Percentiles rank a stretch among this genome's conserved stretches.
Evolutionary conservation across 1,284 basidiomycete genomes (phyloP).

Genomic region (Sporisorium reilianum): DNA sequence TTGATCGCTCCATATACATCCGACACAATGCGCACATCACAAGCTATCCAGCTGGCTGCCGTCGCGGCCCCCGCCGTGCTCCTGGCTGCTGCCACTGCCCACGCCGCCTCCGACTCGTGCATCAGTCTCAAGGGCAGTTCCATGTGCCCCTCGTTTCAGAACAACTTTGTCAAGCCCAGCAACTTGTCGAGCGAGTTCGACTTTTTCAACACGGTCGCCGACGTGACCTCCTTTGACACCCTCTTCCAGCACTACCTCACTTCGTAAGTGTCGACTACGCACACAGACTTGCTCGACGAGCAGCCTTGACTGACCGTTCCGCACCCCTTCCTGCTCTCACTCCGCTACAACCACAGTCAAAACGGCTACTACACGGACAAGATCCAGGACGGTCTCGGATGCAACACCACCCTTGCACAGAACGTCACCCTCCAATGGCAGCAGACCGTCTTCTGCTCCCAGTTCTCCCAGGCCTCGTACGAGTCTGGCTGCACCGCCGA

Average conservation of each 20-base stretch:
- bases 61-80: conserved; percentile 37
- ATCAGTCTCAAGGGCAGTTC: conserved; percentile 54
- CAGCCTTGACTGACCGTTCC: not conserved
- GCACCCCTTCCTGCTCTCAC: not conserved
- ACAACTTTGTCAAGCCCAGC: conserved; percentile 65
- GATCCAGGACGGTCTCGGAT: conserved; percentile 53
- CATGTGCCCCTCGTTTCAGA: conserved; percentile 62
- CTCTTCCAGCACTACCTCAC: conserved; percentile 70
- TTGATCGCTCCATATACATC: not conserved
- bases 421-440: conserved; percentile 63
- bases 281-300: not conserved
- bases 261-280: conserved; percentile 24
- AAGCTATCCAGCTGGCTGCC: conserved; percentile 29
- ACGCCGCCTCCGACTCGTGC: conserved; percentile 49
- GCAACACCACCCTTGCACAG: conserved; percentile 54
- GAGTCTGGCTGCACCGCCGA: conserved; percentile 56
- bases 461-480: conserved; percentile 61
- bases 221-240: conserved; percentile 70
- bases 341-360: conserved; percentile 17
- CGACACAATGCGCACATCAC: conserved; percentile 42
- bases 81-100: conserved; percentile 21
- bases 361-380: conserved; percentile 65
- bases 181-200: conserved; percentile 69
- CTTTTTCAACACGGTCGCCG: conserved; percentile 68
- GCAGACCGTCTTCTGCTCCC: conserved; percentile 62